A percentile compares a stretch with the other conserved stretches of the same genome.
These are phyloP conservation scores for Hansenula sp. DNA, from an alignment of 1,139 yeast species.

Conservation along the genomic window DNA sequence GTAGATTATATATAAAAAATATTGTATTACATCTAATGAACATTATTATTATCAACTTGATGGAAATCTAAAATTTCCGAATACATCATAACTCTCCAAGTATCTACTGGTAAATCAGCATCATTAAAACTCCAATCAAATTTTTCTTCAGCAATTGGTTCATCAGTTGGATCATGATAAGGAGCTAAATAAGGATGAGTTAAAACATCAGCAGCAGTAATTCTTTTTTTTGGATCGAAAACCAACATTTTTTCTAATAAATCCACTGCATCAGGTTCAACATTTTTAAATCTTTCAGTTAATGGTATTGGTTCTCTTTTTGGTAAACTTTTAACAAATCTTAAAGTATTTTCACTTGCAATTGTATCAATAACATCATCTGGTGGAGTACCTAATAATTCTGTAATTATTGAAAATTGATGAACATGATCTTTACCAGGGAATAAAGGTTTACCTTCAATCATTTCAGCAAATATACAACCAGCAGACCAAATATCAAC, in stretches of 20 bases:
- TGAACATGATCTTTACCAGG: constrained; percentile 99
- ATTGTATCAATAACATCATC: constrained; percentile 93
- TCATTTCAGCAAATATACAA: constrained; percentile 97
- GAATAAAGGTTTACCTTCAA: constrained; percentile 96
- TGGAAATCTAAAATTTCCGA: constrained; percentile 95
- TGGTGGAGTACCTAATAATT: constrained; percentile 94
- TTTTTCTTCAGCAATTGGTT: constrained; percentile 87
- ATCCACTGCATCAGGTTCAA: constrained; percentile 91
- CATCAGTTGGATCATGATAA: constrained; percentile 98
- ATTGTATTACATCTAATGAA: constrained; percentile 2
- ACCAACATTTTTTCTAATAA: constrained; percentile 84
- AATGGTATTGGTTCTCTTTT: constrained; percentile 89
- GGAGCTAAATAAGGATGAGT: constrained; percentile 92
- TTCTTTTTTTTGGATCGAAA: constrained; percentile 91
- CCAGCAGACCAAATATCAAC: constrained; percentile 99
- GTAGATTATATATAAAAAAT: neutral
- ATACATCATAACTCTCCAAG: constrained; percentile 99
- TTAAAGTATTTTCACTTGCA: constrained; percentile 89
- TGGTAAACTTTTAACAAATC: constrained; percentile 92
- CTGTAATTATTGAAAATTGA: constrained; percentile 95
- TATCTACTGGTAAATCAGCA: constrained; percentile 95
- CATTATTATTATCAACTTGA: constrained; percentile 26
- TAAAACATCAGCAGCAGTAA: constrained; percentile 86
- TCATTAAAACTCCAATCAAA: constrained; percentile 99
- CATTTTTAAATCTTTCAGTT: constrained; percentile 74